phyloP scores from a whole-genome alignment of 177 flowering plant genomes.

The Vitis hybrid region DNA sequence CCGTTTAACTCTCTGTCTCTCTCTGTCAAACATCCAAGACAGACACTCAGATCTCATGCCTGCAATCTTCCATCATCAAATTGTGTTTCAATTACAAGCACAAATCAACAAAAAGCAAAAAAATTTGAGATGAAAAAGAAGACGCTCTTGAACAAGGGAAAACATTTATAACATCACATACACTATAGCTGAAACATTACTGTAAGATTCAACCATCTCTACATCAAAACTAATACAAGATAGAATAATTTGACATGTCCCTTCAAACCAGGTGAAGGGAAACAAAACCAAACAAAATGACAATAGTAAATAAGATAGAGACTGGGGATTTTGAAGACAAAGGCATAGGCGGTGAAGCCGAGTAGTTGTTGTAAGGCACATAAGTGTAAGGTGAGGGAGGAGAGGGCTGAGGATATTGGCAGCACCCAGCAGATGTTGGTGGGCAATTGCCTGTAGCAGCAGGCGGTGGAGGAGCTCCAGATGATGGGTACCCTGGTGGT shows the following conservation, averaged over 20 bases:
- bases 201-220: no score
- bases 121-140: not conserved
- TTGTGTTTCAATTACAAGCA: no score
- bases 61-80: no score
- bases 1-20: no score
- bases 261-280: not conserved
- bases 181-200: not conserved
- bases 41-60: no score
- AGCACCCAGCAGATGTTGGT: slow-evolving; percentile 3
- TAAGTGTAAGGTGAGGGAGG: slow-evolving; percentile 6
- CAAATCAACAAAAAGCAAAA: no score
- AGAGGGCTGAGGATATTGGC: slow-evolving; percentile 6
- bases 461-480: slow-evolving; percentile 10
- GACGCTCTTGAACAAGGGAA: not conserved
- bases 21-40: no score
- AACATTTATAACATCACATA: not conserved
- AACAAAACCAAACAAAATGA: not conserved
- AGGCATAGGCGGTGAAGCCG: slow-evolving; percentile 9
- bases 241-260: no score
- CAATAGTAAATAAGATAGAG: not conserved
- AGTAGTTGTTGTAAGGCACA: slow-evolving; percentile 13
- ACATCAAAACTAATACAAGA: no score
- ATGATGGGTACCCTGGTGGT: slow-evolving; percentile 5
- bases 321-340: not conserved
- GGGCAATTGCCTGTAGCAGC: not conserved